Base-by-base conservation (phyloP, 352 stramenopile species). In the Phytophthora gonapodyides region DNA sequence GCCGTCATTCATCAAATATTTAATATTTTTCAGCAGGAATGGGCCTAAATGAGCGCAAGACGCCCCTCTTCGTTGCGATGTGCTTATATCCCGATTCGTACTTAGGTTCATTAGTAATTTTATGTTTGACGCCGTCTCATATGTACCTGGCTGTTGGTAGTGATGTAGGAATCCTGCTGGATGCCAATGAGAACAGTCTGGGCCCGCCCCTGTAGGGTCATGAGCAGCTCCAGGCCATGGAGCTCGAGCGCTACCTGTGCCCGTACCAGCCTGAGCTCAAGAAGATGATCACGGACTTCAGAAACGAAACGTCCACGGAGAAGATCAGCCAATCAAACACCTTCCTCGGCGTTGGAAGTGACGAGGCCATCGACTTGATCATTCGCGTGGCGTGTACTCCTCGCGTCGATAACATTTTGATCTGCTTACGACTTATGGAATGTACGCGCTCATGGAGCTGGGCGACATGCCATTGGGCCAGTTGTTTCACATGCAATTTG, bases 171-270 rank as follows among this genome's bases (percentile, higher is more conserved):
- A 93, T 99, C 51, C 71, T 99, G 27, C 80, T 99, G 58, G 97
- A 99, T 77, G 97, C 97, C 46, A 99, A 99, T 60, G 97, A 99
- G 79, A 99, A 99, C 80, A 98, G 93, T 49, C 84, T 98, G 24
- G 96, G 97, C 0, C 92, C 97, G 12, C 84, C 94, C 1, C 67
- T 97, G 24, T 73, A 82, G 16, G 84, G 84, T 31, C 77, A 88
- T 43, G 69, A 97, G 40, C 64, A 87, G 52, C 69, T 93, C 5
- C 78, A 87, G 44, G 67, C 70, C 44, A 83, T 88, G 51, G 59
- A 87, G 37, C 73, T 99, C 21, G 96, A 99, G 72, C 89, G 97
- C 24, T 99, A 99, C 69, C 97, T 96, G 34, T 97, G 88, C 72
- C 97, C 97, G 1, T 98, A 99, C 63, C 95, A 99, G 68, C 73